Evolutionary conservation across 208 protist species (phyloP).

Genomic region (Phytomonas sp.): DNA sequence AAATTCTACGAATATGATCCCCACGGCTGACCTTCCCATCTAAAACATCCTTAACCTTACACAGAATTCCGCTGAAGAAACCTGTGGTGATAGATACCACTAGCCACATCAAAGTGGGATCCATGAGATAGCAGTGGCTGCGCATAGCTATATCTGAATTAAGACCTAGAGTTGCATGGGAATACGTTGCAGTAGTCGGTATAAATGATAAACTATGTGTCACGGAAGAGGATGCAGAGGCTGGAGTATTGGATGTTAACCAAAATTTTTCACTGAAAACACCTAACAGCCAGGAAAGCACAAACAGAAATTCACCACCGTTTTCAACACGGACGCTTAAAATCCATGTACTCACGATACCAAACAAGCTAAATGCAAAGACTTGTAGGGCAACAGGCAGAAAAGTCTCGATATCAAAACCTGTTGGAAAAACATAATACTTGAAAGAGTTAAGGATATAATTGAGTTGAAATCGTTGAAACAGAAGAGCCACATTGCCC

Average conservation of each 20-base stretch:
- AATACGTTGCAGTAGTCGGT: slow-evolving; percentile 6
- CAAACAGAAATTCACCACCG: slow-evolving; percentile 59
- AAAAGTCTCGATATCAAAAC: slow-evolving; percentile 40
- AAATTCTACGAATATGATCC: slow-evolving; percentile 1
- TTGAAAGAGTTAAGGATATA: slow-evolving; percentile 25
- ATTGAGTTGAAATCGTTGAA: slow-evolving; percentile 7
- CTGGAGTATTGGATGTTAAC: slow-evolving; percentile 21
- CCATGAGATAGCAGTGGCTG: not conserved
- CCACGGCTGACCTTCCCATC: slow-evolving; percentile 30
- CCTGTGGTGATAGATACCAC: slow-evolving; percentile 61
- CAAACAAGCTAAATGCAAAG: slow-evolving; percentile 28
- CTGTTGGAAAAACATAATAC: slow-evolving; percentile 39
- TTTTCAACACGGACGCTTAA: slow-evolving; percentile 35
- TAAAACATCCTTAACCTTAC: slow-evolving; percentile 76
- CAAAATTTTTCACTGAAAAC: slow-evolving; percentile 51
- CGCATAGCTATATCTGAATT: not conserved
- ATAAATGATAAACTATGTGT: not conserved
- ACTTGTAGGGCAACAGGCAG: slow-evolving; percentile 37
- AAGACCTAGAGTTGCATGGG: not conserved
- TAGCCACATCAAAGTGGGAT: slow-evolving; percentile 48
- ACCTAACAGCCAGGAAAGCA: slow-evolving; percentile 57
- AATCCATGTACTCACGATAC: slow-evolving; percentile 35
- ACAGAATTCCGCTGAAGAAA: slow-evolving; percentile 64
- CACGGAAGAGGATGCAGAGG: not conserved
- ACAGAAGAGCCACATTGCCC: not conserved